These are phyloP conservation scores for Botryotinia globosa DNA, from an alignment of 2,329 filamentous ascomycete genomes.

Conservation along the genomic window DNA sequence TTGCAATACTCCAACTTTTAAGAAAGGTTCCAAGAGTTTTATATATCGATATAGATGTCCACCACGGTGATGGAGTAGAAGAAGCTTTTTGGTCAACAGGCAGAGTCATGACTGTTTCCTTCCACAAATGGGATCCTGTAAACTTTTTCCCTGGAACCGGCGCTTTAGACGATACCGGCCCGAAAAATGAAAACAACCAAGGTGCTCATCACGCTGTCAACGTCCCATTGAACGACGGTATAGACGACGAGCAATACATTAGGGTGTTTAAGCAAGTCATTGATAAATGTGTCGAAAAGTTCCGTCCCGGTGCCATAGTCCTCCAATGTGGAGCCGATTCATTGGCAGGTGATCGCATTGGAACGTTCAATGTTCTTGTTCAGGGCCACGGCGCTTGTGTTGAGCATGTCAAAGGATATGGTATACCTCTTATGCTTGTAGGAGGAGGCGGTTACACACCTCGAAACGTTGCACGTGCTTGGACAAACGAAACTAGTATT, in stretches of 20 bases:
- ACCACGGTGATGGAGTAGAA: slow-evolving; percentile 88
- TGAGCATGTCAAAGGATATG: slow-evolving; percentile 77
- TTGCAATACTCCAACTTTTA: slow-evolving; percentile 85
- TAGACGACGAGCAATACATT: slow-evolving; percentile 86
- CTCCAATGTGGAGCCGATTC: slow-evolving; percentile 96
- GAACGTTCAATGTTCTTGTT: slow-evolving; percentile 95
- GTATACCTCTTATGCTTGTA: slow-evolving; percentile 81
- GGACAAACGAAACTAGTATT: slow-evolving; percentile 94
- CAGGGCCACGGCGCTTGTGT: slow-evolving; percentile 91
- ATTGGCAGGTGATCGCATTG: slow-evolving; percentile 86
- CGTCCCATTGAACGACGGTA: slow-evolving; percentile 84
- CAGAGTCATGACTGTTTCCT: slow-evolving; percentile 87
- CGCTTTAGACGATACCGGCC: slow-evolving; percentile 80
- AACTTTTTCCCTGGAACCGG: slow-evolving; percentile 90
- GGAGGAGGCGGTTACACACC: slow-evolving; percentile 96
- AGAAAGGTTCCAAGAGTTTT: slow-evolving; percentile 79
- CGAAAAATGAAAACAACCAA: slow-evolving; percentile 76
- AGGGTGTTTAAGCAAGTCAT: slow-evolving; percentile 81
- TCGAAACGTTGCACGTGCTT: slow-evolving; percentile 91
- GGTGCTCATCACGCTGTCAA: slow-evolving; percentile 89
- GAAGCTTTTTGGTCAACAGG: slow-evolving; percentile 89
- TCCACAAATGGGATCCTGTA: slow-evolving; percentile 88
- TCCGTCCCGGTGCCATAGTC: slow-evolving; percentile 86
- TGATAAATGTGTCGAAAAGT: slow-evolving; percentile 72
- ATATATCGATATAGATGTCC: slow-evolving; percentile 92